Evolutionary conservation across 2,329 filamentous ascomycete species (phyloP).

Genomic region (Neopestalotiopsis sp.): DNA sequence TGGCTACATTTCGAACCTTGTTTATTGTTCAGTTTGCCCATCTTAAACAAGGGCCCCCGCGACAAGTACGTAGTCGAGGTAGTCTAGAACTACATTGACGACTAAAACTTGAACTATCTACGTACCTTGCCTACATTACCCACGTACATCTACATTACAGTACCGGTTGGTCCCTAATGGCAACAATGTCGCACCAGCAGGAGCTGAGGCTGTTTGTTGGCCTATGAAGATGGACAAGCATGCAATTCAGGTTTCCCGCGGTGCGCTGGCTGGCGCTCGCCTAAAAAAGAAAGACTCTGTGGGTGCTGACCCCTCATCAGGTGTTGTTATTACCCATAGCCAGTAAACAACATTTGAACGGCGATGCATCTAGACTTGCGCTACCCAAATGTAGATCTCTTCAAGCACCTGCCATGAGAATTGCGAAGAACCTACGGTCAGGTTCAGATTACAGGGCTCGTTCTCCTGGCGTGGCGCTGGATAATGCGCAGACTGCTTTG

Average conservation of each 20-base stretch:
- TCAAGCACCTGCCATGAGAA: too few relatives aligned
- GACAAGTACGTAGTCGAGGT: not conserved
- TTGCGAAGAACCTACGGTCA: too few relatives aligned
- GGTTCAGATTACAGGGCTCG: too few relatives aligned
- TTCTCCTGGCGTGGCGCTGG: too few relatives aligned
- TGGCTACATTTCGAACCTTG: slow-evolving; percentile 2
- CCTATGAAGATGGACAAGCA: not conserved
- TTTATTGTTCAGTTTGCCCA: not conserved
- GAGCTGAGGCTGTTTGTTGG: not conserved
- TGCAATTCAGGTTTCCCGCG: not conserved
- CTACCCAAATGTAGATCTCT: not conserved
- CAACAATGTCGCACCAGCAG: not conserved
- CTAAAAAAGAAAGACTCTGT: not conserved
- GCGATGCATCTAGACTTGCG: not conserved
- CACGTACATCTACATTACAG: too few relatives aligned
- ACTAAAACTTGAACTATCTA: too few relatives aligned
- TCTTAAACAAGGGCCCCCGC: not conserved
- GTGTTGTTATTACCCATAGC: not conserved
- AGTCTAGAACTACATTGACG: not conserved
- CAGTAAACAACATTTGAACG: slow-evolving; percentile 2
- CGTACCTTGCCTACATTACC: too few relatives aligned
- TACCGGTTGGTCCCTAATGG: not conserved
- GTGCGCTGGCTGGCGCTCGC: not conserved
- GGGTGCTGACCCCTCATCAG: not conserved
- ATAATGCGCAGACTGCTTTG: too few relatives aligned